phyloP scores from a whole-genome alignment of 495 filamentous ascomycete species.

The Podospora pseudocomata region DNA sequence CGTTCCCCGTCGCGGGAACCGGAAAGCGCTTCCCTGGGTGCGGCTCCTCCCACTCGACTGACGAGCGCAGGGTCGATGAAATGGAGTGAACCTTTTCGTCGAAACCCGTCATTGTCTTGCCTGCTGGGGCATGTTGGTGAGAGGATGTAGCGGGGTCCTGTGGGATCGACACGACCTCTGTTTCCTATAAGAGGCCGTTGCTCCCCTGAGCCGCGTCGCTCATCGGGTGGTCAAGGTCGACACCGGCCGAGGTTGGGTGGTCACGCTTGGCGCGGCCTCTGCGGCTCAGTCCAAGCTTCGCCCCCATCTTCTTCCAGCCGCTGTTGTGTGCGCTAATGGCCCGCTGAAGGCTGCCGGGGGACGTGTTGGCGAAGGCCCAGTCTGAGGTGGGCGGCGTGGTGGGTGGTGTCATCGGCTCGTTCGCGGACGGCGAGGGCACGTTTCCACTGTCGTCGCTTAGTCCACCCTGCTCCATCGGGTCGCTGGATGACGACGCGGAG shows the following conservation, averaged over 20 bases:
- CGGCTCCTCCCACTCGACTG: slow-evolving; percentile 44
- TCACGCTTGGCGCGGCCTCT: slow-evolving; percentile 44
- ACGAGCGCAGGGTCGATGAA: slow-evolving; percentile 18
- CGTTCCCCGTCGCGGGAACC: slow-evolving; percentile 31
- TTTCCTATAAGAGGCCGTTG: slow-evolving; percentile 48
- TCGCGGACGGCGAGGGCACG: slow-evolving; percentile 47
- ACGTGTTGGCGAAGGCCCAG: slow-evolving; percentile 50
- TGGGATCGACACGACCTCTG: slow-evolving; percentile 51
- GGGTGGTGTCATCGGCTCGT: slow-evolving; percentile 83
- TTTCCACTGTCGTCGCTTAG: slow-evolving; percentile 51
- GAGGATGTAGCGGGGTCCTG: slow-evolving; percentile 33
- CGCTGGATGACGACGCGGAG: slow-evolving; percentile 38
- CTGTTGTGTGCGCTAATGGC: slow-evolving; percentile 51
- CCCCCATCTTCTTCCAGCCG: slow-evolving; percentile 82
- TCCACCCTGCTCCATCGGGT: slow-evolving; percentile 32
- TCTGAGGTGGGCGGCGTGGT: slow-evolving; percentile 73
- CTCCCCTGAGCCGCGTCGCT: slow-evolving; percentile 30
- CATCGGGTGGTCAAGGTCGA: slow-evolving; percentile 25
- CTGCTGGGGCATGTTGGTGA: slow-evolving; percentile 18
- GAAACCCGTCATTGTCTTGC: slow-evolving; percentile 16
- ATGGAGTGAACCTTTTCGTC: slow-evolving; percentile 18
- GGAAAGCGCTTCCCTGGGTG: slow-evolving; percentile 44
- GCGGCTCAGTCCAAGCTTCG: slow-evolving; percentile 68
- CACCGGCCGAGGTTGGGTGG: slow-evolving; percentile 35
- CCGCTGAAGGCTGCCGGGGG: slow-evolving; percentile 49